Conservation (phyloP, 78 protist species). For the Dictyostelium capitatum region DNA sequence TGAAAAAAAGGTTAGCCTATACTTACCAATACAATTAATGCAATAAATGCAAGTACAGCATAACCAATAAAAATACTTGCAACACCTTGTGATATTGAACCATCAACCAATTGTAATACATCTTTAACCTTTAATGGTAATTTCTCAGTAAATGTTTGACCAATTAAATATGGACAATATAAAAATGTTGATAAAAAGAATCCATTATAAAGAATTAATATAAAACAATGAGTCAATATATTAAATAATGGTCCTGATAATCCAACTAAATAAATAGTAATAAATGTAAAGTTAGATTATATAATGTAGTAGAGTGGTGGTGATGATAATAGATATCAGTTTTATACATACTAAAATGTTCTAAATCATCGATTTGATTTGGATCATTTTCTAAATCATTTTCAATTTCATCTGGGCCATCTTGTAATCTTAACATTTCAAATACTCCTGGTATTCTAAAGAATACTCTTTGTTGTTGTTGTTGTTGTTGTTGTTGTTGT, state of each 20-base stretch:
- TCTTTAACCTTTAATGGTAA: background rate
- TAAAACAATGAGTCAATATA: constrained; percentile 22
- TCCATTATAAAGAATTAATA: constrained; percentile 17
- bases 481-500: constrained; percentile 31
- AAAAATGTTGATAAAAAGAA: constrained; percentile 44
- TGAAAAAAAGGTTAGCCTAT: background rate
- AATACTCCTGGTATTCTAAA: constrained; percentile 65
- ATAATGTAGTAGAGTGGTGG: no score
- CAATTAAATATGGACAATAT: constrained; percentile 43
- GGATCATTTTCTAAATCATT: constrained; percentile 30
- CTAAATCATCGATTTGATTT: constrained; percentile 39
- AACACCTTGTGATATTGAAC: constrained; percentile 17
- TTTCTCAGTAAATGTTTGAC: background rate
- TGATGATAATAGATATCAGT: no score
- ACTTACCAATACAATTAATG: constrained; percentile 43
- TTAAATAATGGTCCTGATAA: constrained; percentile 66
- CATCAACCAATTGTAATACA: background rate
- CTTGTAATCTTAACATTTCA: constrained; percentile 33
- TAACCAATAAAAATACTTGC: constrained; percentile 40
- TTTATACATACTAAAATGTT: constrained; percentile 27
- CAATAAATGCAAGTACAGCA: background rate
- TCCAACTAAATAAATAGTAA: constrained; percentile 34
- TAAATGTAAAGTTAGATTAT: background rate
- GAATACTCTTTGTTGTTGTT: constrained; percentile 9
- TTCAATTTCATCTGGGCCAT: constrained; percentile 25